Evolutionary conservation across 2,329 filamentous ascomycete species (phyloP), one percentile per base, ranked within the genome.

Genomic region (Cryphonectria japonica): DNA sequence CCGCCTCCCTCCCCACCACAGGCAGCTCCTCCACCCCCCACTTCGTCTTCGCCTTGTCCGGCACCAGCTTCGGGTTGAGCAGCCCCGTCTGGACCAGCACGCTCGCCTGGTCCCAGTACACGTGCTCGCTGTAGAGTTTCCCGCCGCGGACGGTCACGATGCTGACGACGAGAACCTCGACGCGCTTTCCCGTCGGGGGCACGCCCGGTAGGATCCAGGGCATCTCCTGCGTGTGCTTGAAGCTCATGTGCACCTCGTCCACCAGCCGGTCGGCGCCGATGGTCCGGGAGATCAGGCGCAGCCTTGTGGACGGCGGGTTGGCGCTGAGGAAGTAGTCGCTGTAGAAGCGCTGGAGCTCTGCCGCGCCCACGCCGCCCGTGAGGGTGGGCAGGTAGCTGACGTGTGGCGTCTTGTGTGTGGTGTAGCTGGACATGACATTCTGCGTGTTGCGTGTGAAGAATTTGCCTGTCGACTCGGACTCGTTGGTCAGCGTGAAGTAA

Each of bases 381-480:
- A 89, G 74, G 0, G 90, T 93, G 0, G 91, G 89, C 34, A 92
- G 83, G 78, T 92, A 87, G 63, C 92, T 92, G 16, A 92, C 89
- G 73, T 92, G 91, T 0, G 91, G 91, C 67, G 88, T 85, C 67
- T 87, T 85, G 61, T 91, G 87, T 79, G 90, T 89, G 0, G 82
- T 83, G 73, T 81, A 84, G 0, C 89, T 91, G 0, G 84, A 84
- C 86, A 93, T 88, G 0, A 89, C 91, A 69, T 87, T 84, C 16
- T 85, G 84, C 0, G 90, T 85, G 16, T 87, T 85, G 9, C 87
- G 84, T 4, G 85, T 85, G 22, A 81, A 87, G 78, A 93, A 93
- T 70, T 84, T 85, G 62, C 76, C 83, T 84, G 14, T 8, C 13
- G 60, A 39, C 6, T 6, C 34, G 6, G 34, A 13, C 22, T 68